Evolutionary conservation across 495 filamentous ascomycete genomes (phyloP), one percentile per base, ranked within the genome.

Genomic region (Echria macrotheca): DNA sequence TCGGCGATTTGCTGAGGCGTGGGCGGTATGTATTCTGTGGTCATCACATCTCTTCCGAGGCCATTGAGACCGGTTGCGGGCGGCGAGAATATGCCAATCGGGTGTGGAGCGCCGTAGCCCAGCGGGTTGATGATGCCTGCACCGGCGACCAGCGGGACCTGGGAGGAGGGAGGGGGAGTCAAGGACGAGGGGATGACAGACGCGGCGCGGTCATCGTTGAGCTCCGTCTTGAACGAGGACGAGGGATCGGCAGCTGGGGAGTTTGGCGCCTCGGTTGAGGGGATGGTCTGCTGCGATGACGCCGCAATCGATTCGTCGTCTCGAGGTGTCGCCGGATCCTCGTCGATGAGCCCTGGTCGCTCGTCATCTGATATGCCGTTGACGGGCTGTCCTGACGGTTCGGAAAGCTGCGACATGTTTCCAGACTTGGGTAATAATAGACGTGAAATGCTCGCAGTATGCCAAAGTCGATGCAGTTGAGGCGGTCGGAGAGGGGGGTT

Each of bases 131-230:
- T 57, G 22, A 63, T 45, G 21, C 46, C 53, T 33, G 60, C 58
- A 4, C 44, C 52, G 41, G 57, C 55, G 8, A 69, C 65, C 29
- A 61, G 64, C 3, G 74, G 74, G 17, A 79, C 61, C 58, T 90
- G 86, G 5, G 84, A 81, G 1, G 86, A 89, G 0, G 85, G 86
- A 9, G 86, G 86, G 0, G 86, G 86, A 4, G 86, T 89, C 66
- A 89, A 65, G 21, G 75, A 79, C 3, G 73, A 69, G 26, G 70
- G 66, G 40, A 75, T 71, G 42, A 74, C 52, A 9, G 69, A 55
- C 14, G 58, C 17, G 54, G 52, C 44, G 8, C 56, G 54, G 28
- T 73, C 71, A 45, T 74, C 69, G 52, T 64, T 67, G 39, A 58
- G 22, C 37, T 74, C 70, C 19, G 63, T 60, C 47, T 59, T 62